Base-by-base conservation (phyloP, 805 yeast genomes). In the Sungouiella thailandica region DNA sequence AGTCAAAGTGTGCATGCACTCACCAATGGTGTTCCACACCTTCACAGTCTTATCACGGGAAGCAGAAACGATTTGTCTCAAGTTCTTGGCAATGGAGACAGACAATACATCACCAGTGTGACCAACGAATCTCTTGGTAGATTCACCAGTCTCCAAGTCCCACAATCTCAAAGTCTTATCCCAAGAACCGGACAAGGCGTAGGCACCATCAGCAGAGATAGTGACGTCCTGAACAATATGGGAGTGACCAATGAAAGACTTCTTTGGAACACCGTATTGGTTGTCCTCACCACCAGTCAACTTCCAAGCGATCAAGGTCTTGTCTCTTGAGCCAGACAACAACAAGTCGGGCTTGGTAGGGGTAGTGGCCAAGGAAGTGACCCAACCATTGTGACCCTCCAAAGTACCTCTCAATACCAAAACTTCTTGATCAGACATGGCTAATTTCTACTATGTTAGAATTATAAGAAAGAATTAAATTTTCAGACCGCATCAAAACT, bases 341-440 rank as follows among this genome's bases (percentile, higher is more conserved):
- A 93, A 81, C 65, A 93, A 76, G 74, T 93, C 96, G 74, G 98
- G 98, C 81, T 88, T 86, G 68, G 89, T 88, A 63, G 88, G 83
- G 67, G 95, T 82, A 75, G 97, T 93, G 73, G 97, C 95, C 62
- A 93, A 79, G 68, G 96, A 80, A 53, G 98, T 93, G 65, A 93
- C 98, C 97, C 97, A 90, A 64, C 72, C 72, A 50, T 61, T 63
- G 69, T 68, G 71, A 46, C 86, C 96, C 78, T 90, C 97, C 70
- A 93, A 83, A 81, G 97, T 86, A 71, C 97, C 99, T 83, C 97
- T 89, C 72, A 93, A 85, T 72, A 90, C 96, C 78, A 90, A 80
- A 81, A 89, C 95, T 85, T 89, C 97, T 72, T 78, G 82, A 62
- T 76, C 78, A 71, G 88, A 75, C 89, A 83, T 83, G 41, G 41